Evolutionary conservation across 2,329 filamentous ascomycete genomes (phyloP), one percentile per base, ranked within the genome.

Genomic region (Aspergillus fijiensis): DNA sequence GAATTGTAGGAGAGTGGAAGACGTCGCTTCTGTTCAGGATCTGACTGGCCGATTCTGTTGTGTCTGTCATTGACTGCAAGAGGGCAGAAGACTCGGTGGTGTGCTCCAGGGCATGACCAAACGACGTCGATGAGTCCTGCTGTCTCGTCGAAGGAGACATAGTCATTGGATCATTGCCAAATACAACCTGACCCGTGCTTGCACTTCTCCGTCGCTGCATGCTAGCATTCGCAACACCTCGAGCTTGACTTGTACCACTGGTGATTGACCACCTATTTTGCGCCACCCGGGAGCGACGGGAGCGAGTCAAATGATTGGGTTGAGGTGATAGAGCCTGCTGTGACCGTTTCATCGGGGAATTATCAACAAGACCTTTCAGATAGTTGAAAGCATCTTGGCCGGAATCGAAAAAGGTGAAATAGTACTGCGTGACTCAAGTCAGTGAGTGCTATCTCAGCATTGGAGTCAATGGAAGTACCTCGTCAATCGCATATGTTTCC

Each of bases 401-500:
- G 63, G 88, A 88, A 66, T 86, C 89, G 74, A 97, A 96, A 77
- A 98, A 98, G 0, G 93, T 95, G 75, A 99, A 98, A 74, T 96
- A 98, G 74, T 98, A 97, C 87, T 93, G 61, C 11, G 9, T n/a
- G n/a, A 23, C n/a, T 12, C 42, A 71, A 52, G 73, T 69, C 50
- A 39, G 35, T 23, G 14, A 27, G 25, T 11, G 11, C 21, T 16
- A 51, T 25, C n/a, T 25, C 29, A 7, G 29, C 19, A 21, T 21
- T 49, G 7, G 56, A 45, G 47, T 33, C 31, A 23, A 42, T 31
- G 39, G 16, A 60, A 60, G 72, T 79, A 91, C 90, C 82, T 99
- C 95, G 69, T 99, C 95, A 64, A 98, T 91, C 2, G 93, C 93
- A 76, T 90, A 98, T 0, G 92, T 96, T 75, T 97, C 94, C 65